These are phyloP conservation scores for Globisporangium spinosum DNA, from an alignment of 352 stramenopile genomes.

Conservation along the genomic window DNA sequence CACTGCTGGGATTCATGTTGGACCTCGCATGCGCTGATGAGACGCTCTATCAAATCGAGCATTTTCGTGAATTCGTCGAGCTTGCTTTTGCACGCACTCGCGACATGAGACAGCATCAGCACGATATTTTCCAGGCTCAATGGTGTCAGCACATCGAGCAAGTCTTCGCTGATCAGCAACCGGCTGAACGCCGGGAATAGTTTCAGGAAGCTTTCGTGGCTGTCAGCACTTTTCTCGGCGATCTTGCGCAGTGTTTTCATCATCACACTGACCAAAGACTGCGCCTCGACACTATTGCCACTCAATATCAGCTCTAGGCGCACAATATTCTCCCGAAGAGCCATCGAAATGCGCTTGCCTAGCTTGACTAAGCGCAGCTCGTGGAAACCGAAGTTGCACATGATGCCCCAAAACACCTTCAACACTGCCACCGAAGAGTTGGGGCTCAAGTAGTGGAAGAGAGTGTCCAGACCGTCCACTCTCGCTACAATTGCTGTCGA, in stretches of 20 bases:
- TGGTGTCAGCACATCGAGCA: not conserved
- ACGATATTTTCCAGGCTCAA: constrained; percentile 3
- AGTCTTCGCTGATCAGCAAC: not conserved
- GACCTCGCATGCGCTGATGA: not conserved
- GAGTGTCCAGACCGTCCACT: not conserved
- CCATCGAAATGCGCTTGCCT: not conserved
- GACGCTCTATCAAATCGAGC: not conserved
- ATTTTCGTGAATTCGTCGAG: not conserved
- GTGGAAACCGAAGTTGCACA: not conserved
- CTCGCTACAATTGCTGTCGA: not conserved
- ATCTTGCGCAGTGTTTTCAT: constrained; percentile 5
- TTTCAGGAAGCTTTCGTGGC: not conserved
- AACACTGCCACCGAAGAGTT: not conserved
- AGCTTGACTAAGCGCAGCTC: not conserved
- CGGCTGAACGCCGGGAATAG: not conserved
- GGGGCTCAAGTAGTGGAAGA: not conserved
- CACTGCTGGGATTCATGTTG: not conserved
- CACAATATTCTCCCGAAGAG: not conserved
- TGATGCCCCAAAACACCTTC: not conserved
- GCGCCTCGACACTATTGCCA: not conserved
- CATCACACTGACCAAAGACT: not conserved
- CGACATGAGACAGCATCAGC: not conserved
- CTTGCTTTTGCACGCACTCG: not conserved
- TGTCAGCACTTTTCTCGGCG: not conserved
- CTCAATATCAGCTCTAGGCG: not conserved